A percentile compares a stretch with the other conserved stretches of the same genome.
phyloP scores from a whole-genome alignment of 106 monocot species.

The Posidonia australis region DNA sequence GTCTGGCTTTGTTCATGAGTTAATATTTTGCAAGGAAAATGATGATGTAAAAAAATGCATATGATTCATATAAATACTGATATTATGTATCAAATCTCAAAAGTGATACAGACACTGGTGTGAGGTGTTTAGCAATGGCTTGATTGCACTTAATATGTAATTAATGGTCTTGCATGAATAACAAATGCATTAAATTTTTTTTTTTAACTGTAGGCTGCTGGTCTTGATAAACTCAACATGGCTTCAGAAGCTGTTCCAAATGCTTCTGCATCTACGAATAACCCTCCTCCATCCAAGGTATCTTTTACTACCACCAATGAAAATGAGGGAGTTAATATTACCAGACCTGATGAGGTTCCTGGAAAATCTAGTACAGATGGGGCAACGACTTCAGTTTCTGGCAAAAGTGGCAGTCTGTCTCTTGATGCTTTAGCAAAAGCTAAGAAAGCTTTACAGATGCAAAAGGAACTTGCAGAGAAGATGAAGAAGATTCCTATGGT shows the following conservation, averaged over 20 bases:
- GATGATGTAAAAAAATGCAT: no score
- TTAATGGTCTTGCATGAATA: background rate
- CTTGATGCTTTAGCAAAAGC: slow-evolving; percentile 99
- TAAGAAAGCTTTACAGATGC: slow-evolving; percentile 87
- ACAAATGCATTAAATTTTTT: background rate
- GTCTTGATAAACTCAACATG: slow-evolving; percentile 29
- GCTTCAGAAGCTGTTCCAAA: slow-evolving; percentile 25
- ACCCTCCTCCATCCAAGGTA: slow-evolving; percentile 59
- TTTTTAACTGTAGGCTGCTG: slow-evolving; percentile 28
- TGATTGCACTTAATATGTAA: background rate
- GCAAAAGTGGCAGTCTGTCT: slow-evolving; percentile 62
- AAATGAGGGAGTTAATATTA: slow-evolving; percentile 99
- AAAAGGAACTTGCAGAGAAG: slow-evolving; percentile 85
- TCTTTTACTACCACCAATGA: slow-evolving; percentile 96
- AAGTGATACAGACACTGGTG: no score
- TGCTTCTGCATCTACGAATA: slow-evolving; percentile 25
- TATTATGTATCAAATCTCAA: no score
- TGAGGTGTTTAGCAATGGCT: no score
- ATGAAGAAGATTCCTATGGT: slow-evolving; percentile 86
- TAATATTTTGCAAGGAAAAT: no score
- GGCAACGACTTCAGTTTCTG: slow-evolving; percentile 36
- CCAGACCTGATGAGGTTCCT: slow-evolving; percentile 98
- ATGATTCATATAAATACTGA: no score
- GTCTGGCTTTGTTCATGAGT: no score
- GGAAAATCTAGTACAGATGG: slow-evolving; percentile 99